phyloP scores from a whole-genome alignment of 768 basidiomycete species.

The Porphyrellus cyaneotinctus region DNA sequence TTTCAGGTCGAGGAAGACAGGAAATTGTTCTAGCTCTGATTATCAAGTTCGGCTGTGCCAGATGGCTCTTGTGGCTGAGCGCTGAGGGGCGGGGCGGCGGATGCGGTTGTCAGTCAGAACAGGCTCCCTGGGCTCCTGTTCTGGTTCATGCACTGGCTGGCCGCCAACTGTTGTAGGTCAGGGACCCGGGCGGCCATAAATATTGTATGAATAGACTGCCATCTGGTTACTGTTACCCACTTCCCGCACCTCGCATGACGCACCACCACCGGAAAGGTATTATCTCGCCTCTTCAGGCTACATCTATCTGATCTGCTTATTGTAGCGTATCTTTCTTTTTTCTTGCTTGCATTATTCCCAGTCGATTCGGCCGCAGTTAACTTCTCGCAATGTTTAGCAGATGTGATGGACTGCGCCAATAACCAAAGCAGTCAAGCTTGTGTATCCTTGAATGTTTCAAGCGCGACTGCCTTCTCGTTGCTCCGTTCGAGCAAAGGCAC shows the following conservation, averaged over 20 bases:
- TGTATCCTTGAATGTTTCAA: not conserved
- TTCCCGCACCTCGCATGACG: not conserved
- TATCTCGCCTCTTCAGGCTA: not conserved
- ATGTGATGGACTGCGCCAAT: slow-evolving; percentile 2
- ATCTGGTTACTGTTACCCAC: no score
- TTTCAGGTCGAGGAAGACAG: no score
- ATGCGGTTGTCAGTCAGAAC: no score
- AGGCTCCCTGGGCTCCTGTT: no score
- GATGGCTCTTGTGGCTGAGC: no score
- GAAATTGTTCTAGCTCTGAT: no score
- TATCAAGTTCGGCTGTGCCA: no score
- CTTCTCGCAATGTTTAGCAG: slow-evolving; percentile 11
- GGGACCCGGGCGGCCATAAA: no score
- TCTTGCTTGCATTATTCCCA: not conserved
- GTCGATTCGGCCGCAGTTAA: slow-evolving; percentile 2
- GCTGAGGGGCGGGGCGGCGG: no score
- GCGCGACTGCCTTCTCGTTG: slow-evolving; percentile 8
- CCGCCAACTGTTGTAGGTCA: no score
- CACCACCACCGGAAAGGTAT: slow-evolving; percentile 5
- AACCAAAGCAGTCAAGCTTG: slow-evolving; percentile 1
- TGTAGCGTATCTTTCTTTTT: not conserved
- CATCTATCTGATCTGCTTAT: not conserved
- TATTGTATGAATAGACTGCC: no score
- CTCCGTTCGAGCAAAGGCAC: slow-evolving; percentile 11
- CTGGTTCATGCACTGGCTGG: no score